A percentile compares a stretch with the other conserved stretches of the same genome.
Evolutionary conservation across 2,329 filamentous ascomycete species (phyloP).

Genomic region (Ophiostoma perfectum): DNA sequence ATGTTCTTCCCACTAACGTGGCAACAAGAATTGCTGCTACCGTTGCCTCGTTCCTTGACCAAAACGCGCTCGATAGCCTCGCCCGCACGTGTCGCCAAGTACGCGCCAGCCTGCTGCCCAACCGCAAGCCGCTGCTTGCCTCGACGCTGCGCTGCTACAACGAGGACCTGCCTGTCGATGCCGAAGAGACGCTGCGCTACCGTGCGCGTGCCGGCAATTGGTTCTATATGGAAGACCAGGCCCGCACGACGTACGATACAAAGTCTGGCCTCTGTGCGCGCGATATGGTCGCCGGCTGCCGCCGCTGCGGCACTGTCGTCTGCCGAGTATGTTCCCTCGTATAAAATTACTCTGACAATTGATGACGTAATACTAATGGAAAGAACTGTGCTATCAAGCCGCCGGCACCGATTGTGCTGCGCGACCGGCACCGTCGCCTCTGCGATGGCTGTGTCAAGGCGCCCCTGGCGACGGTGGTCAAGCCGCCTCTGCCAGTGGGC

Average conservation of each 20-base stretch:
- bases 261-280: conserved; percentile 76
- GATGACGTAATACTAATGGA: neutral
- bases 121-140: conserved; percentile 64
- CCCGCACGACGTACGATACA: conserved; percentile 46
- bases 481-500: conserved; percentile 41
- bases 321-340: conserved; percentile 59
- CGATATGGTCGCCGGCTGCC: conserved; percentile 80
- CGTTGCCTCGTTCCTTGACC: conserved; percentile 71
- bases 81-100: conserved; percentile 77
- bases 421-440: conserved; percentile 72
- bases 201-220: conserved; percentile 53
- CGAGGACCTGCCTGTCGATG: conserved; percentile 54
- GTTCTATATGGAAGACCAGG: conserved; percentile 54
- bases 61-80: conserved; percentile 80
- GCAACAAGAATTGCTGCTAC: conserved; percentile 63
- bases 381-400: conserved; percentile 90
- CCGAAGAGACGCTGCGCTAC: conserved; percentile 53
- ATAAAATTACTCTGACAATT: too few relatives aligned
- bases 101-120: conserved; percentile 70
- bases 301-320: conserved; percentile 68
- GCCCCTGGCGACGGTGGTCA: conserved; percentile 55
- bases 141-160: conserved; percentile 76
- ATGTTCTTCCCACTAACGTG: conserved; percentile 14
- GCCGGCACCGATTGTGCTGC: conserved; percentile 60
- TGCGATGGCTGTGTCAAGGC: conserved; percentile 70